Evolutionary conservation across 306 rosid species (phyloP).

Genomic region (Boehmeria nivea): DNA sequence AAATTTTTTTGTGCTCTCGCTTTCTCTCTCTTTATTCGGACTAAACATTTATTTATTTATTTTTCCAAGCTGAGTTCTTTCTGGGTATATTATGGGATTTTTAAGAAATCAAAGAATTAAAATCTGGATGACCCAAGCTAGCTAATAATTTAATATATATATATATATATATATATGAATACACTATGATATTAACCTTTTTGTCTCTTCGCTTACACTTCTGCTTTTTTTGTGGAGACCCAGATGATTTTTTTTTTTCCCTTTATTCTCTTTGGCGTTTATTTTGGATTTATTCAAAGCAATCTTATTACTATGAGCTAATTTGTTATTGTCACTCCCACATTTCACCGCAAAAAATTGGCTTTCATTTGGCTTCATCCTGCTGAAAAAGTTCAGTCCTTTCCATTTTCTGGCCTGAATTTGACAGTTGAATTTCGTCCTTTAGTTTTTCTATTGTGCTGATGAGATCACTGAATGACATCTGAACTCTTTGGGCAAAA

Average conservation of each 20-base stretch:
- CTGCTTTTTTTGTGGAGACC: neutral
- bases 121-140: slow-evolving; percentile 11
- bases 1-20: neutral
- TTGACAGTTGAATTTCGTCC: no score
- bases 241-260: neutral
- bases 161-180: neutral
- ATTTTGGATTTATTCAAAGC: neutral
- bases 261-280: neutral
- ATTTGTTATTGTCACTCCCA: neutral
- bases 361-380: no score
- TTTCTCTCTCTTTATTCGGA: neutral
- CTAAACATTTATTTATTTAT: neutral
- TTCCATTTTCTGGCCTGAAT: slow-evolving; percentile 3
- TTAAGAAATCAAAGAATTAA: neutral
- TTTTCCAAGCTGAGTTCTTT: neutral
- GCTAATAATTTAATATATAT: slow-evolving; percentile 6
- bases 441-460: no score
- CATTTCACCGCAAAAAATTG: neutral
- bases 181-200: slow-evolving; percentile 9
- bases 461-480: no score
- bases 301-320: neutral
- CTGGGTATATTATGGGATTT: slow-evolving; percentile 1
- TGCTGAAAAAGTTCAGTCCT: neutral
- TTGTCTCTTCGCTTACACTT: neutral
- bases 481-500: no score